Evolutionary conservation across 2,329 filamentous ascomycete genomes (phyloP).

Genomic region (Monilinia laxa): DNA sequence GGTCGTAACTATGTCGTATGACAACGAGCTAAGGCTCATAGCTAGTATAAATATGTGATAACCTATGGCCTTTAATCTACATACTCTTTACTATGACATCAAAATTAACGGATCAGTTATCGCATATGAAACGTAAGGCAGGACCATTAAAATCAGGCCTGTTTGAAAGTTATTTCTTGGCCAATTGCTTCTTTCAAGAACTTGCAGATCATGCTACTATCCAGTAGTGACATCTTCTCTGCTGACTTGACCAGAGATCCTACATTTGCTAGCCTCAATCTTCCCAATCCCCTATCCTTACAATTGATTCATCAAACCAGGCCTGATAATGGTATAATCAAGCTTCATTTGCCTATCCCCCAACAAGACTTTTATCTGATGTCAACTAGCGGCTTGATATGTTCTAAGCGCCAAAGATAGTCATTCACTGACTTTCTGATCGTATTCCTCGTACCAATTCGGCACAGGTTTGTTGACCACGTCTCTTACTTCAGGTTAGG

Average conservation of each 20-base stretch:
- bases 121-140: too few relatives aligned
- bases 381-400: not conserved
- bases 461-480: not conserved
- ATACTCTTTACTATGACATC: too few relatives aligned
- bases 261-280: not conserved
- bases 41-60: too few relatives aligned
- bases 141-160: too few relatives aligned
- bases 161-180: too few relatives aligned
- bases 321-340: not conserved
- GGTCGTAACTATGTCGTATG: too few relatives aligned
- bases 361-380: not conserved
- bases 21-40: too few relatives aligned
- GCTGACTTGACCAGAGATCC: not conserved
- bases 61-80: too few relatives aligned
- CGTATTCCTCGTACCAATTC: not conserved
- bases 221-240: not conserved
- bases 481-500: not conserved
- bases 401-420: not conserved
- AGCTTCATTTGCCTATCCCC: not conserved
- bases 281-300: not conserved
- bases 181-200: too few relatives aligned
- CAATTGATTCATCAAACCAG: not conserved
- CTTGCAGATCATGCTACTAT: too few relatives aligned
- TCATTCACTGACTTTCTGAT: not conserved
- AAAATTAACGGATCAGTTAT: too few relatives aligned